phyloP scores from a whole-genome alignment of 768 basidiomycete genomes.

The Pulveroboletus sp. region DNA sequence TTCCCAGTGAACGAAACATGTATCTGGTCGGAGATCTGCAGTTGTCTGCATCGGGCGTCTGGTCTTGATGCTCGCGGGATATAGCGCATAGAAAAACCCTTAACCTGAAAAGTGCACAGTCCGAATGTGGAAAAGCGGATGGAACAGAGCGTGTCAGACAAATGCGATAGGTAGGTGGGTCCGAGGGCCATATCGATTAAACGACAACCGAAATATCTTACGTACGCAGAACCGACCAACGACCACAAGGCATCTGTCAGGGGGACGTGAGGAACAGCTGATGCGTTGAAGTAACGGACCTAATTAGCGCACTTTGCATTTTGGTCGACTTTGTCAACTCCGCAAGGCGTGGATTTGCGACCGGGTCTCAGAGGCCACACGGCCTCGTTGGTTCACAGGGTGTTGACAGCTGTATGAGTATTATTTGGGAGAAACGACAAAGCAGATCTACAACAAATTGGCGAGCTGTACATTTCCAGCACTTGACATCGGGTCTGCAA shows the following conservation, averaged over 20 bases:
- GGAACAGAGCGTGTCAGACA: constrained; percentile 28
- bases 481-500: constrained; percentile 18
- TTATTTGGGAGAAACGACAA: constrained; percentile 20
- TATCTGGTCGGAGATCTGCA: constrained; percentile 37
- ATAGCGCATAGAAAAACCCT: constrained; percentile 31
- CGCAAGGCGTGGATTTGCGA: constrained; percentile 23
- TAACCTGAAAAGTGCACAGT: constrained; percentile 29
- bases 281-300: constrained; percentile 27
- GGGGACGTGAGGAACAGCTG: constrained; percentile 26
- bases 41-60: constrained; percentile 30
- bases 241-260: constrained; percentile 32
- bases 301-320: constrained; percentile 33
- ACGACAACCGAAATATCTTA: constrained; percentile 34
- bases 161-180: constrained; percentile 33
- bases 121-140: constrained; percentile 32
- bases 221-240: constrained; percentile 27
- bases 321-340: constrained; percentile 28
- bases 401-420: constrained; percentile 23
- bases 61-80: constrained; percentile 37
- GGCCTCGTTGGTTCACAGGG: constrained; percentile 11
- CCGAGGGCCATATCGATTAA: constrained; percentile 37
- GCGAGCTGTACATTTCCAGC: constrained; percentile 21
- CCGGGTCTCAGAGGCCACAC: constrained; percentile 26
- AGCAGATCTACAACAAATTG: constrained; percentile 25
- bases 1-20: constrained; percentile 33